Evolutionary conservation across 352 stramenopile genomes (phyloP).

Genomic region (Phytophthora syringae): DNA sequence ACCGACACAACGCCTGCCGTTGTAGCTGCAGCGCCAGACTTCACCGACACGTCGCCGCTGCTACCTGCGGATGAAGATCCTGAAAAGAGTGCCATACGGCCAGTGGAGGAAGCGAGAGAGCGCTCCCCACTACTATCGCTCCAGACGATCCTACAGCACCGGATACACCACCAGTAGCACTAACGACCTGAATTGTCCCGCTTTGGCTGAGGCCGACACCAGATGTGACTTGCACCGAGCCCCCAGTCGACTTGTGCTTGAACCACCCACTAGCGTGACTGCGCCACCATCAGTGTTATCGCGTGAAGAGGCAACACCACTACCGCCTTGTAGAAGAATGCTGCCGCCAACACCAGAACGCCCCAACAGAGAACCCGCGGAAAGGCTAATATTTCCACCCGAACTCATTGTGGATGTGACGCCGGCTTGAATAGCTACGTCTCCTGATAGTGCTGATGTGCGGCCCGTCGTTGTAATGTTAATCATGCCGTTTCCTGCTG

Average conservation of each 20-base stretch:
- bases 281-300: conserved; percentile 14
- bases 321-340: conserved; percentile 19
- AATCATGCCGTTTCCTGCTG: conserved; percentile 2
- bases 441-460: conserved; percentile 10
- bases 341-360: conserved; percentile 13
- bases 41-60: conserved; percentile 29
- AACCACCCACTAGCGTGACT: conserved; percentile 7
- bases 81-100: not conserved
- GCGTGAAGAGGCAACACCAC: conserved; percentile 2
- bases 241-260: conserved; percentile 16
- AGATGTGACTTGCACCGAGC: conserved; percentile 17
- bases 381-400: conserved; percentile 25
- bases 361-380: conserved; percentile 12
- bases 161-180: not conserved
- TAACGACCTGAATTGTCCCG: conserved; percentile 12
- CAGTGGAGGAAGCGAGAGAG: conserved; percentile 2
- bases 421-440: conserved; percentile 11
- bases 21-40: conserved; percentile 22
- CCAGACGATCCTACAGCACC: conserved; percentile 6
- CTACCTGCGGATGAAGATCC: not conserved
- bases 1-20: not conserved
- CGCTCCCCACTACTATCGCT: conserved; percentile 1
- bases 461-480: conserved; percentile 16
- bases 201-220: conserved; percentile 13
- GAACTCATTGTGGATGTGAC: conserved; percentile 10